phyloP scores from a whole-genome alignment of 768 basidiomycete genomes.

The Kwoniella dendrophila region DNA sequence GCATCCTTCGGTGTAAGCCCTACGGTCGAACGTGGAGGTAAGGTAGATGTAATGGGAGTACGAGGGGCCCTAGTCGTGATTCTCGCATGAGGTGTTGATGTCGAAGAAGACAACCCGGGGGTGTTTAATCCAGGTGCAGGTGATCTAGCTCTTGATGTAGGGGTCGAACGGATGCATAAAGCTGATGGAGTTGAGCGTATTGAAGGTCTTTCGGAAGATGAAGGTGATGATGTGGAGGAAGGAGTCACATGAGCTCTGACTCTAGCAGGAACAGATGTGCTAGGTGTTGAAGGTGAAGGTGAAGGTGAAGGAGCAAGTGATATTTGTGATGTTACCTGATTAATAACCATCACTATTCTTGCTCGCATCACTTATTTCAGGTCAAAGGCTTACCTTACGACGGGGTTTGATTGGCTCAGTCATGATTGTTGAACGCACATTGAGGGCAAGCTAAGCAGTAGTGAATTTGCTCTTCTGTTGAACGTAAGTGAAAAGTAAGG shows the following conservation, averaged over 20 bases:
- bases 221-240: slow-evolving; percentile 3
- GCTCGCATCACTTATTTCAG: too few species aligned
- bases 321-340: slow-evolving; percentile 11
- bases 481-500: too few species aligned
- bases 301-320: slow-evolving; percentile 22
- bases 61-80: slow-evolving; percentile 1
- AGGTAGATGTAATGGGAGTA: not conserved
- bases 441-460: not conserved
- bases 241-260: slow-evolving; percentile 12
- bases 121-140: slow-evolving; percentile 18
- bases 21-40: not conserved
- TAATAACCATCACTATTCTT: too few species aligned
- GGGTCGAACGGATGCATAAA: slow-evolving; percentile 9
- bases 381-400: slow-evolving; percentile 20
- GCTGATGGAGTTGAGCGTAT: slow-evolving; percentile 15
- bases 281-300: not conserved
- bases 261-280: not conserved
- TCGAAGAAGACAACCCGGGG: too few species aligned
- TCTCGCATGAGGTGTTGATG: not conserved
- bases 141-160: slow-evolving; percentile 15
- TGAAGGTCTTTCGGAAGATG: slow-evolving; percentile 3
- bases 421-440: slow-evolving; percentile 1
- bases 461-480: too few species aligned
- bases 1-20: not conserved
- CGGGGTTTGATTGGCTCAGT: slow-evolving; percentile 24